Percentiles rank a stretch among this genome's conserved stretches.
These are phyloP conservation scores for Calophaca sinica DNA, from an alignment of 306 rosid genomes.

Conservation along the genomic window DNA sequence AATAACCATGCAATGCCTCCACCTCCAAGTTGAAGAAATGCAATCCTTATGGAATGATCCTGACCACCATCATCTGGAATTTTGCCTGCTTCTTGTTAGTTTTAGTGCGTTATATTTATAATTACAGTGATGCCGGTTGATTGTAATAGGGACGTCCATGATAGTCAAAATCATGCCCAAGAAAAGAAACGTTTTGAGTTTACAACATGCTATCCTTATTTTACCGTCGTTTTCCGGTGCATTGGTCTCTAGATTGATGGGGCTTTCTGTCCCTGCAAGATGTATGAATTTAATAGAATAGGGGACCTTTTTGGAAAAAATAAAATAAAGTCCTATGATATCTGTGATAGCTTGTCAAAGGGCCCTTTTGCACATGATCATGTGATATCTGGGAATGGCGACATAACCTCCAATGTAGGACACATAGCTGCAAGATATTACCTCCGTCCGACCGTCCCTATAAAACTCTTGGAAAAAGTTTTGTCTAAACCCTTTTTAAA, in stretches of 20 bases:
- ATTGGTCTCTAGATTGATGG: no score
- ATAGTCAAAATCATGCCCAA: conserved; percentile 22
- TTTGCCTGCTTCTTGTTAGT: conserved; percentile 32
- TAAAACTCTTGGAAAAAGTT: no score
- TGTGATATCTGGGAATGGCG: conserved; percentile 30
- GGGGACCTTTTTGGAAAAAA: no score
- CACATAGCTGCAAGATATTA: background rate
- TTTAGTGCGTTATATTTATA: conserved; percentile 42
- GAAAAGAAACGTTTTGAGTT: background rate
- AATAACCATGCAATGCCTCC: conserved; percentile 56
- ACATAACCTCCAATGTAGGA: background rate
- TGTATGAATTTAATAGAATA: no score
- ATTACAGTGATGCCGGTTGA: conserved; percentile 35
- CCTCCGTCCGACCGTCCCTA: no score
- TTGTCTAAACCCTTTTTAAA: no score
- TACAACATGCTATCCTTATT: background rate
- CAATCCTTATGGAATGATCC: conserved; percentile 24
- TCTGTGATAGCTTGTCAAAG: background rate
- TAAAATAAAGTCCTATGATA: background rate
- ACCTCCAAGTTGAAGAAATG: conserved; percentile 54
- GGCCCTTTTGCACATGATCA: conserved; percentile 17
- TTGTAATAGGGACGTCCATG: conserved; percentile 20
- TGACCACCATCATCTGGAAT: conserved; percentile 22
- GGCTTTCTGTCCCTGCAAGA: no score
- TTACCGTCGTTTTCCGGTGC: no score